phyloP scores from a whole-genome alignment of 2,329 filamentous ascomycete species.

The Aspergillus jensenii region DNA sequence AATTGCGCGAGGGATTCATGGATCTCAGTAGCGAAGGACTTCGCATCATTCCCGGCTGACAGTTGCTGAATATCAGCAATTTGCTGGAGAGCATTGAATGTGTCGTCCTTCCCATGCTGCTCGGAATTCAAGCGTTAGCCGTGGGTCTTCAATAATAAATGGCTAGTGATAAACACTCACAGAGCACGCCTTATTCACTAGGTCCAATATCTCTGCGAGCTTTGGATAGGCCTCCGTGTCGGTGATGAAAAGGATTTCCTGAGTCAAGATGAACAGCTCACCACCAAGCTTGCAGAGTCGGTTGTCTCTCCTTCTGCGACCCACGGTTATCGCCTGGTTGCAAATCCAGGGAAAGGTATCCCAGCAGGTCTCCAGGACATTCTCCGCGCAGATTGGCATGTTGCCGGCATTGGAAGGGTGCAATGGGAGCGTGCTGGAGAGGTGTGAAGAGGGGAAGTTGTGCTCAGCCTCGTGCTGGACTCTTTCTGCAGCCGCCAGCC shows the following conservation, averaged over 20 bases:
- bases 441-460: no score
- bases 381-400: no score
- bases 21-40: not conserved
- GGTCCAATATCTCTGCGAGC: not conserved
- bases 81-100: not conserved
- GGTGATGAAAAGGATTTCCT: not conserved
- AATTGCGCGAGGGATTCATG: not conserved
- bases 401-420: no score
- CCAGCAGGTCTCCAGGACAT: no score
- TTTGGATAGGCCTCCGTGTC: not conserved
- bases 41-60: not conserved
- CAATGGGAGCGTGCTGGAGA: no score
- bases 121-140: not conserved
- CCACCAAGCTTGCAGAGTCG: not conserved
- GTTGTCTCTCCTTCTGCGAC: not conserved
- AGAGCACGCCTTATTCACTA: conserved; percentile 2
- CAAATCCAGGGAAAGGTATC: not conserved
- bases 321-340: not conserved
- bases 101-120: no score
- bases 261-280: conserved; percentile 5
- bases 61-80: not conserved
- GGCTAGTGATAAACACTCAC: not conserved
- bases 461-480: no score
- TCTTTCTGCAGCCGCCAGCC: no score
- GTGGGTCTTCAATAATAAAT: not conserved